Evolutionary conservation across 2,329 filamentous ascomycete species (phyloP).

Genomic region (Cercospora sesami): DNA sequence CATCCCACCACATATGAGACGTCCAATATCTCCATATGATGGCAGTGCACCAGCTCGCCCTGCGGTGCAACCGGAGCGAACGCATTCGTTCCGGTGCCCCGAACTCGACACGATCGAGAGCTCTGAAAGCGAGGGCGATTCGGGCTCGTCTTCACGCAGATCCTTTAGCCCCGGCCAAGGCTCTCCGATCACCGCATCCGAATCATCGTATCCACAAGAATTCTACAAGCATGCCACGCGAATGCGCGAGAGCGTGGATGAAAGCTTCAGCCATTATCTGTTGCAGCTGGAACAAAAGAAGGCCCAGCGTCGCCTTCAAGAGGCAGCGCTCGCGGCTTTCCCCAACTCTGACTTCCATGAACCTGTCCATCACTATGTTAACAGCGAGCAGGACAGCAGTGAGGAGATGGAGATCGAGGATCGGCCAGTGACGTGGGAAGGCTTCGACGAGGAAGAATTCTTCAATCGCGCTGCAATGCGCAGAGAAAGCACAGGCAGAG

Average conservation of each 20-base stretch:
- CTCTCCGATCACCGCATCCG: constrained; percentile 50
- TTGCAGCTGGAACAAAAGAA: constrained; percentile 77
- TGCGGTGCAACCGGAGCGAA: constrained; percentile 39
- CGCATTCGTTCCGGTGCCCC: constrained; percentile 61
- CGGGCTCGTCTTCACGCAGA: constrained; percentile 47
- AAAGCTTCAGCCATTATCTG: constrained; percentile 72
- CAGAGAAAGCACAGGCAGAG: constrained; percentile 63
- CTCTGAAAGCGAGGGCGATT: constrained; percentile 50
- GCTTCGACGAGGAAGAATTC: constrained; percentile 43
- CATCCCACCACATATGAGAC: constrained; percentile 29
- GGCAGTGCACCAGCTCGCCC: constrained; percentile 37
- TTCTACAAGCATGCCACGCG: constrained; percentile 57
- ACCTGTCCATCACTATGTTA: constrained; percentile 70
- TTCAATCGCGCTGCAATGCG: constrained; percentile 36
- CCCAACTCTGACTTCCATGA: constrained; percentile 69
- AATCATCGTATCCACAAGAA: constrained; percentile 45
- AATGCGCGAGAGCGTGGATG: constrained; percentile 67
- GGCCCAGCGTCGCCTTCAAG: constrained; percentile 75
- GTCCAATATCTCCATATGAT: constrained; percentile 33
- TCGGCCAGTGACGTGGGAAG: constrained; percentile 42
- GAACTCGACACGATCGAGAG: constrained; percentile 63
- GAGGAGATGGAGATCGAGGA: constrained; percentile 39
- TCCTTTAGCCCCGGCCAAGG: constrained; percentile 41
- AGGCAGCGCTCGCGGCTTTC: constrained; percentile 73
- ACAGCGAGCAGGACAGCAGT: constrained; percentile 48